These are phyloP conservation scores for Apophysomyces trapeziformis DNA, from an alignment of 371 early-diverging fungal genomes.

Conservation along the genomic window DNA sequence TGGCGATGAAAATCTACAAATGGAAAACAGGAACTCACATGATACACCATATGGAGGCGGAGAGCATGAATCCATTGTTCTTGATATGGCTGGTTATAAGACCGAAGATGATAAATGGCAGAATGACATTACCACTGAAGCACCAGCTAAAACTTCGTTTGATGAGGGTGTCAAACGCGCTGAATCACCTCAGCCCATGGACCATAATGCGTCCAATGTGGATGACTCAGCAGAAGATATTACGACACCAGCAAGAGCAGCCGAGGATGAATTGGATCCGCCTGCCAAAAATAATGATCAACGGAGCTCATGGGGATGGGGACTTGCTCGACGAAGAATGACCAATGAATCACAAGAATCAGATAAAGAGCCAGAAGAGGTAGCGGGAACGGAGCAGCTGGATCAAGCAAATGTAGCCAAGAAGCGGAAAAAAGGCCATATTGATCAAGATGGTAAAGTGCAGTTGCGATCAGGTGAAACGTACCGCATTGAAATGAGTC, in stretches of 20 bases:
- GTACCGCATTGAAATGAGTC: constrained; percentile 60
- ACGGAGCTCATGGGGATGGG: constrained; percentile 16
- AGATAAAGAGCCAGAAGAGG: background rate
- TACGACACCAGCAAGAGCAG: background rate
- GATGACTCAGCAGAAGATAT: background rate
- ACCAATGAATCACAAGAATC: constrained; percentile 15
- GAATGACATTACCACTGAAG: background rate
- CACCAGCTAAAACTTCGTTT: background rate
- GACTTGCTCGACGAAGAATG: constrained; percentile 4
- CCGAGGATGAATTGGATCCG: background rate
- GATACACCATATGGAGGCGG: constrained; percentile 20
- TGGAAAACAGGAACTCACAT: constrained; percentile 6
- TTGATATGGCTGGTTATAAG: constrained; percentile 68
- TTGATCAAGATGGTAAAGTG: constrained; percentile 16
- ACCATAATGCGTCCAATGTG: background rate
- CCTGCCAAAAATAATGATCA: background rate
- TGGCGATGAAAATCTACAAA: constrained; percentile 4
- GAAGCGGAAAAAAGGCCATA: constrained; percentile 43
- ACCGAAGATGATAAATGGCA: constrained; percentile 39
- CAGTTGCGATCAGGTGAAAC: constrained; percentile 30
- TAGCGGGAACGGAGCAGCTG: background rate
- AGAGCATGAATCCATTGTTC: constrained; percentile 49
- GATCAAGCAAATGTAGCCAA: background rate
- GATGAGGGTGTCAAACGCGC: background rate
- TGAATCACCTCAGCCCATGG: background rate